These are phyloP conservation scores for Prinsepia uniflora DNA, from an alignment of 306 rosid genomes.

Conservation along the genomic window DNA sequence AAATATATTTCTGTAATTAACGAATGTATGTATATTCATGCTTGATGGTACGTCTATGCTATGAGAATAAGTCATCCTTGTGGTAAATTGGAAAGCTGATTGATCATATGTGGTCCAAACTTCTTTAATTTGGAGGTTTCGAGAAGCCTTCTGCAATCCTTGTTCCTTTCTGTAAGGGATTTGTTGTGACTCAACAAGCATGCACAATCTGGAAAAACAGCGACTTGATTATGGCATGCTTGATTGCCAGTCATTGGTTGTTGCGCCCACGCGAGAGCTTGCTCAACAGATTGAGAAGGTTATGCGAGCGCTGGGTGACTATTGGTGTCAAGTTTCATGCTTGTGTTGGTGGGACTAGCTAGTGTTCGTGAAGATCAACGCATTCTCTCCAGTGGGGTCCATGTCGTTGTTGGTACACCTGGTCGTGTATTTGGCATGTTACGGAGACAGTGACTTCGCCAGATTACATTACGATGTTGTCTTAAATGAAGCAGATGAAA, in stretches of 20 bases:
- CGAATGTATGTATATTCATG: neutral
- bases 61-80: neutral
- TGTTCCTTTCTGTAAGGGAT: constrained; percentile 75
- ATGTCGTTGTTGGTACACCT: constrained; percentile 71
- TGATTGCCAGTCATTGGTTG: constrained; percentile 73
- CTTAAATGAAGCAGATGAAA: constrained; percentile 73
- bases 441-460: constrained; percentile 55
- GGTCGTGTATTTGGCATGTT: constrained; percentile 73
- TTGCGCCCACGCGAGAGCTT: constrained; percentile 76
- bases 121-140: constrained; percentile 39
- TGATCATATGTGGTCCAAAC: neutral
- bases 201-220: constrained; percentile 81
- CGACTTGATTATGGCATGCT: constrained; percentile 61
- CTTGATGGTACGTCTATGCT: neutral
- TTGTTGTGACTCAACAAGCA: constrained; percentile 71
- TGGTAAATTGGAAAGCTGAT: constrained; percentile 17
- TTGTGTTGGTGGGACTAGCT: constrained; percentile 64
- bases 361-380: constrained; percentile 62
- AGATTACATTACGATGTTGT: constrained; percentile 55
- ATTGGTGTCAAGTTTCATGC: constrained; percentile 75
- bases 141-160: constrained; percentile 85
- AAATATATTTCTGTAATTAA: too few species aligned
- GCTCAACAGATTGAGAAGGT: constrained; percentile 81
- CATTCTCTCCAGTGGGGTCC: constrained; percentile 56
- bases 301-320: constrained; percentile 71